phyloP scores from a whole-genome alignment of 305 asterid genomes.

The Fraxinus albicans region DNA sequence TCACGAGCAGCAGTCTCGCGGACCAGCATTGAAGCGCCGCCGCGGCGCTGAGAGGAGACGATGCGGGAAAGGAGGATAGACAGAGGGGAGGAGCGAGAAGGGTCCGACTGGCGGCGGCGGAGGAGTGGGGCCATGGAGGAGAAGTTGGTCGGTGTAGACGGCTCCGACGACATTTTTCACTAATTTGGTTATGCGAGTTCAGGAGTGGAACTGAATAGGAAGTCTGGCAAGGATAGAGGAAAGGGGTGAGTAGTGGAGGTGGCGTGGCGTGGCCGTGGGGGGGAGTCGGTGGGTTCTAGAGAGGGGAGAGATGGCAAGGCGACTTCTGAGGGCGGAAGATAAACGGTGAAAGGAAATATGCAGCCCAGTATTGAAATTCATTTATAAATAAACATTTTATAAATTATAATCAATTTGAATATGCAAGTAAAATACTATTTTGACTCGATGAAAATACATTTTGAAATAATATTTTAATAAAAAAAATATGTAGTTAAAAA shows the following conservation, averaged over 20 bases:
- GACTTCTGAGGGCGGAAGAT: not conserved
- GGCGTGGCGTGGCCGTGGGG: not conserved
- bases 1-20: slow-evolving; percentile 93
- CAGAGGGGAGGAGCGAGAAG: slow-evolving; percentile 45
- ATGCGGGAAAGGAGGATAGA: slow-evolving; percentile 72
- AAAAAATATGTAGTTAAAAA: too few relatives aligned
- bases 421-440: too few relatives aligned
- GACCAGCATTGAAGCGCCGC: slow-evolving; percentile 75
- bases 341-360: too few relatives aligned
- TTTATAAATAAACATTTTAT: too few relatives aligned
- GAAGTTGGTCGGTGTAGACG: slow-evolving; percentile 19
- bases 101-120: slow-evolving; percentile 45
- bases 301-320: not conserved
- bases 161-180: slow-evolving; percentile 32
- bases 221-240: not conserved
- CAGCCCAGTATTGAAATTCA: too few relatives aligned
- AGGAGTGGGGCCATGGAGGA: slow-evolving; percentile 51
- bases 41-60: slow-evolving; percentile 53
- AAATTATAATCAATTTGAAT: too few relatives aligned
- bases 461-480: too few relatives aligned
- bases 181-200: not conserved
- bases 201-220: not conserved
- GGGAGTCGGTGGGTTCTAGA: not conserved
- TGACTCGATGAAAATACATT: too few relatives aligned
- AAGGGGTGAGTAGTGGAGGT: not conserved